Evolutionary conservation across 169 alveolate species (phyloP).

Genomic region (Sarcocystis neurona): DNA sequence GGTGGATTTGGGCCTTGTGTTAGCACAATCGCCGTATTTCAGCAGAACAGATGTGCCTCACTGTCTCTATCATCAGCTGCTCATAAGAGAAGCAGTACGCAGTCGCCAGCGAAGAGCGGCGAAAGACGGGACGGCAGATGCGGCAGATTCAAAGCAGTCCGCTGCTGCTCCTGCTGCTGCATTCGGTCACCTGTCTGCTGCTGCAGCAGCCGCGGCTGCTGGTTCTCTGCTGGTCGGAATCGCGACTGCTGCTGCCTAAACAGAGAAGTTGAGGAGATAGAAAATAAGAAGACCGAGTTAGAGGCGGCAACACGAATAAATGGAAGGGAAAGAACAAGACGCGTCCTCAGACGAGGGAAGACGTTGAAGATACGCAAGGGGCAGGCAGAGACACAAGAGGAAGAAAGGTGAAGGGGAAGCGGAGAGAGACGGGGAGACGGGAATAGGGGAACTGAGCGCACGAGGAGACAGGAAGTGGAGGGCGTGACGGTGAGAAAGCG

Average conservation of each 20-base stretch:
- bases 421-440: no score
- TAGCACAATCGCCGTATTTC: slow-evolving; percentile 37
- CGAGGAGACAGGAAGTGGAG: no score
- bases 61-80: slow-evolving; percentile 31
- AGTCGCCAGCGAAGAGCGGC: background rate
- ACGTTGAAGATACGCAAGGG: no score
- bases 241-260: background rate
- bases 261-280: no score
- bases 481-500: background rate
- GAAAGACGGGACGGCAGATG: background rate
- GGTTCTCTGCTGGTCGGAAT: background rate
- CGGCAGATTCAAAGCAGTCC: background rate
- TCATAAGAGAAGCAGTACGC: background rate
- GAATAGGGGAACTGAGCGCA: no score
- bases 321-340: no score
- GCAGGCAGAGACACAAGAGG: no score
- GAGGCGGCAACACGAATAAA: no score
- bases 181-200: background rate
- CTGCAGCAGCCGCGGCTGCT: background rate
- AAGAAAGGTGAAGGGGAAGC: no score
- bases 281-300: no score
- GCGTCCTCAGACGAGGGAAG: no score
- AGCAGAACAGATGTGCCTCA: slow-evolving; percentile 39
- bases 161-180: background rate
- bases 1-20: slow-evolving; percentile 25